A percentile compares a stretch with the other conserved stretches of the same genome.
Evolutionary conservation across 2,329 filamentous ascomycete species (phyloP).

Genomic region (Rutstroemia sp.): DNA sequence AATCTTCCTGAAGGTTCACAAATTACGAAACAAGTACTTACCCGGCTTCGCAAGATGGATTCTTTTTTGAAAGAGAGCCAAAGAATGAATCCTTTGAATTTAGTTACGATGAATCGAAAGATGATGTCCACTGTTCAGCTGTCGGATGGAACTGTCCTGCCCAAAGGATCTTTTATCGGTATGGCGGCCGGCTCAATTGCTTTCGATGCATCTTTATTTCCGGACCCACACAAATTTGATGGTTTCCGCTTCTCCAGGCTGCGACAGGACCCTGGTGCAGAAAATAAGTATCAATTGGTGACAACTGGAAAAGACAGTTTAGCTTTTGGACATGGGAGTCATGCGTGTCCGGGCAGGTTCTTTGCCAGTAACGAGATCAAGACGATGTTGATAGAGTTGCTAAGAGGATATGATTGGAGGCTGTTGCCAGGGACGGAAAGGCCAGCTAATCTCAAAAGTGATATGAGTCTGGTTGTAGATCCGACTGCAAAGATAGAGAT

Average conservation of each 20-base stretch:
- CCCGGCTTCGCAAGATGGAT: slow-evolving; percentile 29
- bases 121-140: slow-evolving; percentile 22
- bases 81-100: slow-evolving; percentile 30
- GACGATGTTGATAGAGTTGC: slow-evolving; percentile 23
- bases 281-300: slow-evolving; percentile 24
- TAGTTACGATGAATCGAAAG: slow-evolving; percentile 17
- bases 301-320: slow-evolving; percentile 27
- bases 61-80: slow-evolving; percentile 34
- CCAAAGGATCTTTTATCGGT: slow-evolving; percentile 22
- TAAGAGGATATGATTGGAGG: slow-evolving; percentile 27
- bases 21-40: slow-evolving; percentile 19
- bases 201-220: slow-evolving; percentile 1
- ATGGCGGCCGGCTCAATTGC: slow-evolving; percentile 11
- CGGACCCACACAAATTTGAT: slow-evolving; percentile 8
- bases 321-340: slow-evolving; percentile 33
- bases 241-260: slow-evolving; percentile 12
- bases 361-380: slow-evolving; percentile 32
- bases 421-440: not conserved
- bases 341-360: slow-evolving; percentile 37
- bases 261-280: not conserved
- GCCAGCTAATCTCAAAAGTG: not conserved
- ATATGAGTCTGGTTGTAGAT: slow-evolving; percentile 3
- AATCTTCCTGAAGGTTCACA: slow-evolving; percentile 32
- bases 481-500: slow-evolving; percentile 1
- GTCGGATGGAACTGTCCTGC: slow-evolving; percentile 29